A percentile compares a stretch with the other conserved stretches of the same genome.
phyloP scores from a whole-genome alignment of 176 grass and related monocot species.

The Paspalum vaginatum region DNA sequence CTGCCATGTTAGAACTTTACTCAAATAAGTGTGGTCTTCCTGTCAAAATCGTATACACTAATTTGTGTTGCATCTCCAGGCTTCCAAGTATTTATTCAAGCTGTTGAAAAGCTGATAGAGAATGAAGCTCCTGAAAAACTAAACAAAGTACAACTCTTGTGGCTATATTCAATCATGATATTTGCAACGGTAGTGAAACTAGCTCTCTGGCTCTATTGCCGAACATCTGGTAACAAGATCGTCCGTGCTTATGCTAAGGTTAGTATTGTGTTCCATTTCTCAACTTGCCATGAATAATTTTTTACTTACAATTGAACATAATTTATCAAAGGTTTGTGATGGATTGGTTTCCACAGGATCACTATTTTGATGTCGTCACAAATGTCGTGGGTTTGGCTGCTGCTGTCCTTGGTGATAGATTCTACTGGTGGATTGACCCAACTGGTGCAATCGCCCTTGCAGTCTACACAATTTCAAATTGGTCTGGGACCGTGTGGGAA shows the following conservation, averaged over 20 bases:
- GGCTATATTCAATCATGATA: conserved; percentile 95
- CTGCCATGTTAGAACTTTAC: neutral
- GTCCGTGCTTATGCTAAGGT: conserved; percentile 95
- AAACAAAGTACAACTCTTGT: conserved; percentile 64
- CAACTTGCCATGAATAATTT: neutral
- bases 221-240: conserved; percentile 84
- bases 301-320: conserved; percentile 18
- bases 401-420: conserved; percentile 82
- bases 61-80: conserved; percentile 50
- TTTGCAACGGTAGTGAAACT: conserved; percentile 94
- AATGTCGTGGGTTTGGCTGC: conserved; percentile 90
- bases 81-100: conserved; percentile 90
- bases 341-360: conserved; percentile 56
- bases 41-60: neutral
- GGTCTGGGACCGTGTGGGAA: conserved; percentile 97
- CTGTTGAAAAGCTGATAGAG: conserved; percentile 76
- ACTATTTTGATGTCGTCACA: conserved; percentile 94
- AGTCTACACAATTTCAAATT: conserved; percentile 90
- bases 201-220: conserved; percentile 81
- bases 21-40: neutral
- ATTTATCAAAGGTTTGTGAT: conserved; percentile 29
- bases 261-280: conserved; percentile 31
- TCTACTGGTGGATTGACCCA: conserved; percentile 97
- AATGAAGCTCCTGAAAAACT: conserved; percentile 62
- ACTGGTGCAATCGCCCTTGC: conserved; percentile 82